These are phyloP conservation scores for Rosa hybrid DNA, from an alignment of 331 rosid species.

Conservation along the genomic window DNA sequence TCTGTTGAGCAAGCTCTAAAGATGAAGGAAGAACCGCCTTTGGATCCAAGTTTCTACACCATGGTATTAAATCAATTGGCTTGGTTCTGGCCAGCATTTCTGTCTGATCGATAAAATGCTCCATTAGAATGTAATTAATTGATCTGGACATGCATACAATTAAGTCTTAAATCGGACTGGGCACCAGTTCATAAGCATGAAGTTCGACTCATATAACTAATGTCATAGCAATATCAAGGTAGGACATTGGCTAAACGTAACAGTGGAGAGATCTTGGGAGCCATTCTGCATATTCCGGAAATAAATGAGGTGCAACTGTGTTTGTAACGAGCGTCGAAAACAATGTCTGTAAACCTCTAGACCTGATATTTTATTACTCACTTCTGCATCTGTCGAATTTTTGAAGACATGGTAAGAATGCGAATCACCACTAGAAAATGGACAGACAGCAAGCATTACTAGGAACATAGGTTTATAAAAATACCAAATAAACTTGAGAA, in stretches of 20 bases:
- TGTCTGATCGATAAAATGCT: neutral
- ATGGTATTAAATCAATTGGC: neutral
- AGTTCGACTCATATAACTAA: neutral
- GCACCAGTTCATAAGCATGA: neutral
- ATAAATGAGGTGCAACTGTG: too few species aligned
- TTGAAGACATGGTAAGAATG: neutral
- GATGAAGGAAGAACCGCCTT: neutral
- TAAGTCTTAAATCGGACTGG: neutral
- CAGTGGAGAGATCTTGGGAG: neutral
- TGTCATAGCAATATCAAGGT: neutral
- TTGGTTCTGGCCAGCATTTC: neutral
- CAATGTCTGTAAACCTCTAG: neutral
- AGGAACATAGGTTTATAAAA: neutral
- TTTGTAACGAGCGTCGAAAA: too few species aligned
- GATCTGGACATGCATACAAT: neutral
- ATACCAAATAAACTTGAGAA: neutral
- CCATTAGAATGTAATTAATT: neutral
- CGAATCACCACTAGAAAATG: neutral
- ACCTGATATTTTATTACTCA: neutral
- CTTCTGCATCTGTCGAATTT: neutral
- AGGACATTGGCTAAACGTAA: neutral
- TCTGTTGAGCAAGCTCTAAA: neutral
- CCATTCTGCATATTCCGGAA: neutral
- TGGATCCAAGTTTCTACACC: neutral
- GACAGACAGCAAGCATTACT: neutral